phyloP scores from a whole-genome alignment of 2,329 filamentous ascomycete genomes.

The Chaetomium globosum region DNA sequence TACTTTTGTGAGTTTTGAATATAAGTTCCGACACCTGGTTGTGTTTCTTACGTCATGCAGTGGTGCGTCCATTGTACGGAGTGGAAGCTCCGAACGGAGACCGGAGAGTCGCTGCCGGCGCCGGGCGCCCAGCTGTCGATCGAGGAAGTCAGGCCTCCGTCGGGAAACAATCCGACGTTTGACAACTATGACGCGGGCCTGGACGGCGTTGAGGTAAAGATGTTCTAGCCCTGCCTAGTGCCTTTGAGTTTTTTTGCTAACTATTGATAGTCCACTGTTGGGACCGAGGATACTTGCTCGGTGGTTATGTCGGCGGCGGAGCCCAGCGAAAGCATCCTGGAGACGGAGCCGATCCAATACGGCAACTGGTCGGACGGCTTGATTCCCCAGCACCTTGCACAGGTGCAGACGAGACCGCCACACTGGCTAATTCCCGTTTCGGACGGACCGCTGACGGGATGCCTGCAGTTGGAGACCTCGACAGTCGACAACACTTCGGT shows the following conservation, averaged over 20 bases:
- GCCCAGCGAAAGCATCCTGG: background rate
- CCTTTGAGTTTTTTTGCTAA: background rate
- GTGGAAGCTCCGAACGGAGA: constrained; percentile 39
- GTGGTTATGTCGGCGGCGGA: background rate
- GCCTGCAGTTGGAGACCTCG: constrained; percentile 2
- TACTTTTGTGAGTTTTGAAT: constrained; percentile 38
- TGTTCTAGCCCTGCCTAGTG: background rate
- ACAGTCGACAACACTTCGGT: background rate
- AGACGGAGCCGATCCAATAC: background rate
- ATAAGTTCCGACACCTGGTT: background rate
- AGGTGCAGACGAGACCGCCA: constrained; percentile 1
- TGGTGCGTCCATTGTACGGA: constrained; percentile 44
- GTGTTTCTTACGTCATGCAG: constrained; percentile 39
- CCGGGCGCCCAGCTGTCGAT: constrained; percentile 31
- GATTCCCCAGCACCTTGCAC: background rate
- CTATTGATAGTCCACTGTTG: background rate
- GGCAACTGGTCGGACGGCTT: background rate
- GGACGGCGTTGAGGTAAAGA: constrained; percentile 7
- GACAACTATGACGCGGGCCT: background rate
- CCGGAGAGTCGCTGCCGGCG: constrained; percentile 33
- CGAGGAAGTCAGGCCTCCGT: constrained; percentile 16
- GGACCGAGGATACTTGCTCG: constrained; percentile 1
- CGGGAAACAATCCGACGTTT: background rate
- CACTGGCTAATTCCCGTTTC: constrained; percentile 23
- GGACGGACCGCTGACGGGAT: constrained; percentile 1